These are phyloP conservation scores for Pythium pyrilobum DNA, from an alignment of 352 stramenopile species.

Conservation along the genomic window DNA sequence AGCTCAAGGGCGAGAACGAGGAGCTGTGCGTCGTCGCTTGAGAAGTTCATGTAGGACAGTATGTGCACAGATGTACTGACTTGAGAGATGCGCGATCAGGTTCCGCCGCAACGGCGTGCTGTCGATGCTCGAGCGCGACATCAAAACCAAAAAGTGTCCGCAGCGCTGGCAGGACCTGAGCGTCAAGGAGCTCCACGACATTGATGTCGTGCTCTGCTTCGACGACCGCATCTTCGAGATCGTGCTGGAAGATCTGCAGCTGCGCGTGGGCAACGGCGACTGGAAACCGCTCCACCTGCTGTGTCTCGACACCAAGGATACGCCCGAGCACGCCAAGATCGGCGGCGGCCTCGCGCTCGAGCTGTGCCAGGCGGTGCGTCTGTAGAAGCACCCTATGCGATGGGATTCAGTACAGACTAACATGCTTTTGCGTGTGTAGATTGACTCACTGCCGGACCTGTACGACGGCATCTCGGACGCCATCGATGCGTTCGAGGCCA, in stretches of 20 bases:
- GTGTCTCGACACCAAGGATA: slow-evolving; percentile 87
- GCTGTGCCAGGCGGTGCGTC: slow-evolving; percentile 56
- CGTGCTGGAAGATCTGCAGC: slow-evolving; percentile 74
- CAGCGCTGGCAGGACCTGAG: slow-evolving; percentile 84
- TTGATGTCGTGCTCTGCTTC: slow-evolving; percentile 89
- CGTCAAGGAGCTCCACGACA: slow-evolving; percentile 56
- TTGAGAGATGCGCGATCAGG: slow-evolving; percentile 18
- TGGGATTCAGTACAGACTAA: background rate
- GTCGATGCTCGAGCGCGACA: slow-evolving; percentile 85
- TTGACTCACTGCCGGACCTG: slow-evolving; percentile 39
- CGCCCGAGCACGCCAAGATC: slow-evolving; percentile 79
- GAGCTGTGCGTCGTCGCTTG: slow-evolving; percentile 35
- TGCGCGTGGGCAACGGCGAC: slow-evolving; percentile 39
- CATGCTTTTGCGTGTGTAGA: slow-evolving; percentile 24
- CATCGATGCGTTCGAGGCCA: slow-evolving; percentile 54
- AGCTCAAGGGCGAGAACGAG: slow-evolving; percentile 77
- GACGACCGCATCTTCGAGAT: slow-evolving; percentile 89
- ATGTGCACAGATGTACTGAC: background rate
- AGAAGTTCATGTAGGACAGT: background rate
- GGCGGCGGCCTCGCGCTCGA: slow-evolving; percentile 74
- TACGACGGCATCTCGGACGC: slow-evolving; percentile 44
- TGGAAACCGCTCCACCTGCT: slow-evolving; percentile 77
- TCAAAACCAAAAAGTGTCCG: slow-evolving; percentile 79
- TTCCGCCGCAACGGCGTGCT: slow-evolving; percentile 82
- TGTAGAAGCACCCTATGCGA: background rate